Conservation (phyloP, 108 stramenopile genomes). For the Mediolabrus comicus region DNA sequence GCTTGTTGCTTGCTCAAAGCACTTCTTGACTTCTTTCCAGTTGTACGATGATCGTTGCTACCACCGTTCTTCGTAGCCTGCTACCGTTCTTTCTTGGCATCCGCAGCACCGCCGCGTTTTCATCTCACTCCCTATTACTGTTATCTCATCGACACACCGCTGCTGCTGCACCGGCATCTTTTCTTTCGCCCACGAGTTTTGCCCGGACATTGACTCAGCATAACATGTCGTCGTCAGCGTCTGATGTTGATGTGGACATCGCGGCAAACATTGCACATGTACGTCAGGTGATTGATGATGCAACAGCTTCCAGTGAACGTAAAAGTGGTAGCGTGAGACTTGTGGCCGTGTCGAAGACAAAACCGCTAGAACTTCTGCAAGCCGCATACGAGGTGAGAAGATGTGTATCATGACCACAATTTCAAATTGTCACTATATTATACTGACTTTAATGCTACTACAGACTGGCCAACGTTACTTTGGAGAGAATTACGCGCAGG, state of each 20-base stretch:
- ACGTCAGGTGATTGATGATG: conserved; percentile 28
- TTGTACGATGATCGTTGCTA: no score
- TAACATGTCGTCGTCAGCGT: conserved; percentile 11
- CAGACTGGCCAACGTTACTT: conserved; percentile 88
- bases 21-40: no score
- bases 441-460: neutral
- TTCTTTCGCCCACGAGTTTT: neutral
- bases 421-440: neutral
- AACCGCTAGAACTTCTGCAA: conserved; percentile 80
- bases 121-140: neutral
- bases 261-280: conserved; percentile 31
- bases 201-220: conserved; percentile 2
- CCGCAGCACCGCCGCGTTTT: conserved; percentile 10
- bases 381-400: conserved; percentile 77
- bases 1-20: no score
- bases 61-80: no score
- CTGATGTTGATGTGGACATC: conserved; percentile 16
- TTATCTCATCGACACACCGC: neutral
- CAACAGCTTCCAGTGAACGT: conserved; percentile 20
- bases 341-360: conserved; percentile 95
- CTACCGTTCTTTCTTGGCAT: neutral
- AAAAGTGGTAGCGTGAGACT: conserved; percentile 53
- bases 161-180: neutral
- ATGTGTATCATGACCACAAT: neutral
- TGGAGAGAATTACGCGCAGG: conserved; percentile 99